Base-by-base conservation (phyloP, 2,329 filamentous ascomycete species). In the Nakataea oryzae region DNA sequence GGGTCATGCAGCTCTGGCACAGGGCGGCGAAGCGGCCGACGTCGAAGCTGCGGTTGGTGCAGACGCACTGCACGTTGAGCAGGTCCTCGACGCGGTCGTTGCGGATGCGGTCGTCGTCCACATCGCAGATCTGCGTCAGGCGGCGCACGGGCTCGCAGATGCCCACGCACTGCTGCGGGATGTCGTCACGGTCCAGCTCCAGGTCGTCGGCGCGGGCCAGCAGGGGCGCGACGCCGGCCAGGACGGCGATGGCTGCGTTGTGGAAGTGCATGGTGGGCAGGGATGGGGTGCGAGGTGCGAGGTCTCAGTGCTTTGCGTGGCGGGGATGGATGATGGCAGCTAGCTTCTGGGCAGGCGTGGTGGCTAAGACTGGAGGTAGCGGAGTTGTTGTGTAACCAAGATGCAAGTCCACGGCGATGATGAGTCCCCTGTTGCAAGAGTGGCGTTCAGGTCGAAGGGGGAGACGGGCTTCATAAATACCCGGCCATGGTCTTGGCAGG, bases 91-190 rank as follows among this genome's bases (percentile, higher is more conserved):
- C 66, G 28, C 68, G 70, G 67, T 74, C 66, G 54, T 64, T 71
- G 24, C 64, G 68, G 61, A 71, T 67, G 55, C 78, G 9, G 69
- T 77, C 21, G 76, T 86, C 57, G 74, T 87, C 62, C 74, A 83
- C 57, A 79, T 76, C 72, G 64, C 76, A 78, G 54, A 67, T 68
- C 41, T 68, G 68, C 60, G 71, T 72, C 32, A 77, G 70, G 28
- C 72, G 64, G 12, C 68, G 70, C 41, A 76, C 67, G 57, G 76
- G 74, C 27, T 67, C 62, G 65, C 76, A 77, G 66, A 76, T 73
- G 64, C 67, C 63, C 30, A 67, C 64, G 68, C 75, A 76, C 54
- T 65, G 66, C n/a, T 62, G 60, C 9, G 75, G 74, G 13, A 75
- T 66, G 61, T 76, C 71, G 58, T 71, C 69, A 56, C 66, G 63